These are phyloP conservation scores for Coffea humblotiana DNA, from an alignment of 305 asterid genomes.

Conservation along the genomic window DNA sequence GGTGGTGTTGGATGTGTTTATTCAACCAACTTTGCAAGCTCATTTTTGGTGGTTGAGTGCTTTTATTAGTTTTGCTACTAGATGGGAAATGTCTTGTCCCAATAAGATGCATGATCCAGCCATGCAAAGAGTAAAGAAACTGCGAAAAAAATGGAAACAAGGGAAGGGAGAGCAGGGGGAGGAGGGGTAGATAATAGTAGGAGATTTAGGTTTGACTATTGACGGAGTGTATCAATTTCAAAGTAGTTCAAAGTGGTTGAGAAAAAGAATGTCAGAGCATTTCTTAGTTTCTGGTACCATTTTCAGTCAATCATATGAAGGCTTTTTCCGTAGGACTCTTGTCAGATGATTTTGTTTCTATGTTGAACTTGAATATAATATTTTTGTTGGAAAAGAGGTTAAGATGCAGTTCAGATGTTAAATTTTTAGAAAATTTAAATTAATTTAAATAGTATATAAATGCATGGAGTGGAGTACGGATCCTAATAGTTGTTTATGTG, in stretches of 20 bases:
- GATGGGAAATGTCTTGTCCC: background rate
- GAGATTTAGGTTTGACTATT: conserved; percentile 30
- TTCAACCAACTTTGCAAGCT: conserved; percentile 30
- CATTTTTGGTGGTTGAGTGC: conserved; percentile 15
- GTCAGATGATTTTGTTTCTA: background rate
- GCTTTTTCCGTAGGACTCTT: background rate
- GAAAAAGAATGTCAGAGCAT: conserved; percentile 9
- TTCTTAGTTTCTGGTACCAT: background rate
- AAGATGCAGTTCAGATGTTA: too few species aligned
- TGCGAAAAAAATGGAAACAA: background rate
- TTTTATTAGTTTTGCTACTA: conserved; percentile 18
- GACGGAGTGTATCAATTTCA: conserved; percentile 3
- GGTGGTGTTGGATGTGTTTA: conserved; percentile 24
- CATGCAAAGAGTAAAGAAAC: background rate
- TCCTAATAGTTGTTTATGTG: too few species aligned
- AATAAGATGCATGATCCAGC: background rate
- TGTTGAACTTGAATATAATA: background rate
- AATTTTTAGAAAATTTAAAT: too few species aligned
- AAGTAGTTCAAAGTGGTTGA: conserved; percentile 33
- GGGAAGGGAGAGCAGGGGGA: background rate
- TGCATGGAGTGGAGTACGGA: too few species aligned
- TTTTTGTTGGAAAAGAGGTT: too few species aligned
- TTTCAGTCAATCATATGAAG: background rate
- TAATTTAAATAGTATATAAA: too few species aligned
- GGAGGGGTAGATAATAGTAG: conserved; percentile 17